phyloP scores from a whole-genome alignment of 192 early-diverging fungal genomes.

The Mortierella hygrophila region DNA sequence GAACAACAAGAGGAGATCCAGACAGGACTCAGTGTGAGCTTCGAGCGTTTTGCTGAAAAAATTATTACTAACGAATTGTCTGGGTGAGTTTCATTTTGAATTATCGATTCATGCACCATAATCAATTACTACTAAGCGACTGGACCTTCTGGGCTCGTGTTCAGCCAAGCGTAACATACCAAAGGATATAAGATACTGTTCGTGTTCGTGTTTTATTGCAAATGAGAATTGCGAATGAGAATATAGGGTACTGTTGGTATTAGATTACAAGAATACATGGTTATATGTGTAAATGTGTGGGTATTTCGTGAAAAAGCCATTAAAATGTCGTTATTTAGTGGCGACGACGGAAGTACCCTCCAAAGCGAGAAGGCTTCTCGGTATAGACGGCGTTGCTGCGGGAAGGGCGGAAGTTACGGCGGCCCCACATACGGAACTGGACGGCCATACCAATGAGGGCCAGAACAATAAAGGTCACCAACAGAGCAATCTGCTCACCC shows the following conservation, averaged over 20 bases:
- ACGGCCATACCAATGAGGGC: conserved; percentile 36
- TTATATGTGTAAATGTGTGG: not conserved
- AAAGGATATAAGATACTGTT: no score
- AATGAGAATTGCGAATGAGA: no score
- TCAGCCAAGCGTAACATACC: no score
- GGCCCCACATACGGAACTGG: conserved; percentile 39
- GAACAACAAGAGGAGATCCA: no score
- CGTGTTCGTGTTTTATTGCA: no score
- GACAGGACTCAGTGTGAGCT: no score
- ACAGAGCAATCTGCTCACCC: conserved; percentile 12
- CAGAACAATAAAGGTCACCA: conserved; percentile 43
- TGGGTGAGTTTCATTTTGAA: no score
- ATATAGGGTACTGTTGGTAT: not conserved
- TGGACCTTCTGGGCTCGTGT: no score
- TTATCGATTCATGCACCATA: no score
- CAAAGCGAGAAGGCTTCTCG: conserved; percentile 40
- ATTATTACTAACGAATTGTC: no score
- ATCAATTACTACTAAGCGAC: no score
- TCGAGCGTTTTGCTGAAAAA: no score
- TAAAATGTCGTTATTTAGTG: conserved; percentile 11
- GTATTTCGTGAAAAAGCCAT: not conserved
- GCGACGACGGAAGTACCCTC: conserved; percentile 35
- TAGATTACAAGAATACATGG: not conserved
- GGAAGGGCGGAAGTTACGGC: conserved; percentile 25
- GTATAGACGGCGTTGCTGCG: conserved; percentile 33